phyloP scores from a whole-genome alignment of 2,329 filamentous ascomycete species.

The Beauveria asiatica region DNA sequence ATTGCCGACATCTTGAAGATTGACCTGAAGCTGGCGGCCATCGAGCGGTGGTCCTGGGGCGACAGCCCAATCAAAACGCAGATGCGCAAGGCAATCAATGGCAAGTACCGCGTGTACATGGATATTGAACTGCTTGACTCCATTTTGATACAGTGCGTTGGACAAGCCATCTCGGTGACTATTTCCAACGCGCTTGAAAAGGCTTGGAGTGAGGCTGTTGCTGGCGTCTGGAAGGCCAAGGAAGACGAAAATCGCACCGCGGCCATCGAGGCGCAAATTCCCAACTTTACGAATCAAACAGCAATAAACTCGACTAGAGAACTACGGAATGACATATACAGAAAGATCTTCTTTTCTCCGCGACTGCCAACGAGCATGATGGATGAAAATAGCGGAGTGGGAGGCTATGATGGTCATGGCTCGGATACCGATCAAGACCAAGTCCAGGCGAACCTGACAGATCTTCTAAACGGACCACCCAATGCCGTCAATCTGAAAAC shows the following conservation, averaged over 20 bases:
- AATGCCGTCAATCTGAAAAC: not conserved
- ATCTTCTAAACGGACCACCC: not conserved
- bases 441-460: constrained; percentile 18
- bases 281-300: not conserved
- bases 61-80: constrained; percentile 25
- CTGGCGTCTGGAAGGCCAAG: not conserved
- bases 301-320: not conserved
- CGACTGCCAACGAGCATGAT: constrained; percentile 35
- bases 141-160: constrained; percentile 33
- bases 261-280: not conserved
- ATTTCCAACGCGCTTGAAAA: not conserved
- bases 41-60: constrained; percentile 32
- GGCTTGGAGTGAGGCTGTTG: not conserved
- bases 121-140: constrained; percentile 39
- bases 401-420: constrained; percentile 21
- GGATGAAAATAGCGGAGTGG: constrained; percentile 25
- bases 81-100: constrained; percentile 32
- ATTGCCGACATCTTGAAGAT: constrained; percentile 38
- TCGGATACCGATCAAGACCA: constrained; percentile 26
- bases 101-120: constrained; percentile 48
- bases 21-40: constrained; percentile 24
- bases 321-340: not conserved
- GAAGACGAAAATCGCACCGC: not conserved
- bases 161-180: constrained; percentile 16
- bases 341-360: not conserved